Conservation (phyloP, 768 basidiomycete genomes). For the Mycena maculata region DNA sequence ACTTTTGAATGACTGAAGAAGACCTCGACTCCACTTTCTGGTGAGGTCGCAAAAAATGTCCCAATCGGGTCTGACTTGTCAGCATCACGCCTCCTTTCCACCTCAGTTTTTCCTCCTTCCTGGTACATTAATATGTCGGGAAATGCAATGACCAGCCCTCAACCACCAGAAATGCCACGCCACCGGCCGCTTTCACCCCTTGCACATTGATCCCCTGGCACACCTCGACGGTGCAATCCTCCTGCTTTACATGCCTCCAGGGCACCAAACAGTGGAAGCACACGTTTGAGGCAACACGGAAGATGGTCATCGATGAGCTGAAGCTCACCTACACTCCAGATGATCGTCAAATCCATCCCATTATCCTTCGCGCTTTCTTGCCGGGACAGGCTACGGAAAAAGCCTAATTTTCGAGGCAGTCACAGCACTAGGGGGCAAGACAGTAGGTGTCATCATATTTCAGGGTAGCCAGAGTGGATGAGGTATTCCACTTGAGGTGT, state of each 20-base stretch:
- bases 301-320: background rate
- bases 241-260: background rate
- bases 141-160: too few relatives aligned
- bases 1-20: too few relatives aligned
- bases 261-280: slow-evolving; percentile 1
- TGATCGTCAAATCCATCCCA: slow-evolving; percentile 32
- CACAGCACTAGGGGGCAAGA: slow-evolving; percentile 31
- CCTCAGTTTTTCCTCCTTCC: background rate
- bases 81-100: background rate
- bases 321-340: slow-evolving; percentile 31
- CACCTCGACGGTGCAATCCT: background rate
- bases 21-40: too few relatives aligned
- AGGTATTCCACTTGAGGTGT: too few relatives aligned
- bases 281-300: background rate
- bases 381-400: too few relatives aligned
- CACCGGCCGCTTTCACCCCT: background rate
- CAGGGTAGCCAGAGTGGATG: too few relatives aligned
- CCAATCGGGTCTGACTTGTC: too few relatives aligned
- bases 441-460: too few relatives aligned
- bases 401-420: slow-evolving; percentile 38
- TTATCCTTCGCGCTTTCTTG: too few relatives aligned
- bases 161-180: background rate
- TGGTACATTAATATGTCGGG: background rate
- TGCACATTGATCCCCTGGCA: background rate
- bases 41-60: too few relatives aligned